These are phyloP conservation scores for Picochlorum sp. DNA, from an alignment of 139 green algal genomes.

Conservation along the genomic window DNA sequence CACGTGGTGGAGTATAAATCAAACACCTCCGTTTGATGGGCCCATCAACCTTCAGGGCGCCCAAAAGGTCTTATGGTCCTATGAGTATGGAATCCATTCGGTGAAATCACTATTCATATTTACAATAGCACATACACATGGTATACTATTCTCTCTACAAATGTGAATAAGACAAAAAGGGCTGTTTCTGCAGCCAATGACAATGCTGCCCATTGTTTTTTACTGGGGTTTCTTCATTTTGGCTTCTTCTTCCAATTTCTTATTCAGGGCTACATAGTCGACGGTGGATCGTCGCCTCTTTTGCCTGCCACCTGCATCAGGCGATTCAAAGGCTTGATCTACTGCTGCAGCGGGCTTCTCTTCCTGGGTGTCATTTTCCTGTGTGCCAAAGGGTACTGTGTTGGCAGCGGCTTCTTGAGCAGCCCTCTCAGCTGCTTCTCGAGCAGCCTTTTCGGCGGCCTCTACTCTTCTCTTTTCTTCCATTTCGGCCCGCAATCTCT, in stretches of 20 bases:
- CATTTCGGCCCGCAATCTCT: constrained; percentile 14
- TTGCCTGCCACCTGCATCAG: constrained; percentile 19
- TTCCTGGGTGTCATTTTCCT: constrained; percentile 1
- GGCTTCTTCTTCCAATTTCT: constrained; percentile 49
- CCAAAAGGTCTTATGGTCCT: no score
- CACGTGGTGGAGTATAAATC: no score
- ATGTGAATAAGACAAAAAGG: no score
- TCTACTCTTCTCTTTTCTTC: constrained; percentile 16
- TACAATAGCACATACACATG: no score
- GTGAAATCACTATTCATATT: no score
- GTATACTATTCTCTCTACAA: no score
- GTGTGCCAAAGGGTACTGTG: not conserved
- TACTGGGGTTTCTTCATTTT: no score
- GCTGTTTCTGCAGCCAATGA: no score
- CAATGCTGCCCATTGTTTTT: no score
- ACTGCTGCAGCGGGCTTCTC: not conserved
- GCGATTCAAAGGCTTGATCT: constrained; percentile 6
- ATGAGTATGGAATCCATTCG: no score
- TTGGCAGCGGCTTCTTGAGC: not conserved
- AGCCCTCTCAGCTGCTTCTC: not conserved
- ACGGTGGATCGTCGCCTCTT: constrained; percentile 44
- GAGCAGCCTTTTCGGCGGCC: not conserved
- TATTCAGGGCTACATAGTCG: constrained; percentile 69
- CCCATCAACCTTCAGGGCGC: no score
- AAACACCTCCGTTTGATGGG: no score